phyloP scores from a whole-genome alignment of 805 yeast genomes.

The Blastobotrys mokoenaii region DNA sequence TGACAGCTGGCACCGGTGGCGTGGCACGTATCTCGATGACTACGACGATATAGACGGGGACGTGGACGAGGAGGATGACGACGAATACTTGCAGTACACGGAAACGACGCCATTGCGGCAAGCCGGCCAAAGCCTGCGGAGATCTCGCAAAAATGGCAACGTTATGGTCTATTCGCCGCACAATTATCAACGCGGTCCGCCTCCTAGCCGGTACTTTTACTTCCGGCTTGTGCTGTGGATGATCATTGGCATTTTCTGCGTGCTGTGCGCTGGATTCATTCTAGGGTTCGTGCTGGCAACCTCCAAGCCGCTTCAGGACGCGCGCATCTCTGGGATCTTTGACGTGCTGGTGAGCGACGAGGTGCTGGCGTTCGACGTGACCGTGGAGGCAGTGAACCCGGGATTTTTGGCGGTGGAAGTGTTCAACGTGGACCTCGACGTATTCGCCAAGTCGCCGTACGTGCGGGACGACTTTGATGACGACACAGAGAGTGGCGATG shows the following conservation, averaged over 20 bases:
- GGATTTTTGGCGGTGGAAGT: constrained; percentile 67
- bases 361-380: constrained; percentile 72
- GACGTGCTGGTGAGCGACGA: constrained; percentile 75
- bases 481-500: constrained; percentile 16
- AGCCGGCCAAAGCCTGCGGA: constrained; percentile 14
- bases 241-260: constrained; percentile 20
- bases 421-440: constrained; percentile 62
- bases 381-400: constrained; percentile 76
- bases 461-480: constrained; percentile 15
- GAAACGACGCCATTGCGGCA: constrained; percentile 29
- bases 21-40: constrained; percentile 28
- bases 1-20: constrained; percentile 8
- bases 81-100: constrained; percentile 20
- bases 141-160: constrained; percentile 16
- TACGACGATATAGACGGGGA: constrained; percentile 36
- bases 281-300: constrained; percentile 82
- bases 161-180: constrained; percentile 38
- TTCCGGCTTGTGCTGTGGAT: constrained; percentile 28
- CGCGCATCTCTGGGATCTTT: constrained; percentile 50
- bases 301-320: constrained; percentile 68
- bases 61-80: constrained; percentile 35
- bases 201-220: constrained; percentile 13
- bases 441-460: constrained; percentile 46
- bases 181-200: constrained; percentile 28
- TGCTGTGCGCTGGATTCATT: constrained; percentile 52